Conservation (phyloP, 1,284 basidiomycete genomes). For the Sporisorium graminicola region DNA sequence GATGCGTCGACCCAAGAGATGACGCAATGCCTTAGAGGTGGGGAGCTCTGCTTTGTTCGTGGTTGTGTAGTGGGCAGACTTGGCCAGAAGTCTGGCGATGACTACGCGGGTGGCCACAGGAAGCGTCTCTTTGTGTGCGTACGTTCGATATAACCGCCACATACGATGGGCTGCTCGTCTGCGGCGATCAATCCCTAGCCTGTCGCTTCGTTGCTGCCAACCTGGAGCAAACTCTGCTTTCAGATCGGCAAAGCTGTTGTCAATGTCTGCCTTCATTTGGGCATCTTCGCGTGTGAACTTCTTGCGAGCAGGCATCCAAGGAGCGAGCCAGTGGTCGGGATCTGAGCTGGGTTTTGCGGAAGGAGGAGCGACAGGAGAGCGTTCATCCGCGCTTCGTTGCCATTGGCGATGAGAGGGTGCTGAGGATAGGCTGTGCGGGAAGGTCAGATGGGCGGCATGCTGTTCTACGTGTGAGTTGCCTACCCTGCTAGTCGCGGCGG, state of each 20-base stretch:
- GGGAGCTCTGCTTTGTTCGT: conserved; percentile 16
- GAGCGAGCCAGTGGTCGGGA: conserved; percentile 18
- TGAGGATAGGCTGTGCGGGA: background rate
- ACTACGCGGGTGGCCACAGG: conserved; percentile 6
- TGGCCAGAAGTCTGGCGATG: conserved; percentile 17
- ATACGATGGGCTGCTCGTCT: conserved; percentile 16
- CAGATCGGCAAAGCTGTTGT: background rate
- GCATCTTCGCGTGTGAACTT: background rate
- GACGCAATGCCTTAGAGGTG: conserved; percentile 28
- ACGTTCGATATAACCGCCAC: conserved; percentile 23
- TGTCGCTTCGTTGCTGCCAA: conserved; percentile 1
- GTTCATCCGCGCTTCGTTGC: background rate
- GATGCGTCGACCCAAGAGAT: conserved; percentile 22
- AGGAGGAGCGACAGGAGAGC: background rate
- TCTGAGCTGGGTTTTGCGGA: too few species aligned
- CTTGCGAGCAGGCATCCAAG: conserved; percentile 3
- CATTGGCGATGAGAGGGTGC: background rate
- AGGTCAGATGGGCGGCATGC: background rate
- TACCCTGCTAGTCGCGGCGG: conserved; percentile 7
- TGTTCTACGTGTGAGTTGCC: conserved; percentile 5
- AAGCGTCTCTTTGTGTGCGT: conserved; percentile 32
- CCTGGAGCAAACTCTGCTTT: conserved; percentile 6
- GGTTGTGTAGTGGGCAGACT: conserved; percentile 9
- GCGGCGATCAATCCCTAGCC: conserved; percentile 24
- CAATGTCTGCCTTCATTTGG: conserved; percentile 3